These are phyloP conservation scores for Alternaria arborescens DNA, from an alignment of 2,329 filamentous ascomycete species.

Conservation along the genomic window DNA sequence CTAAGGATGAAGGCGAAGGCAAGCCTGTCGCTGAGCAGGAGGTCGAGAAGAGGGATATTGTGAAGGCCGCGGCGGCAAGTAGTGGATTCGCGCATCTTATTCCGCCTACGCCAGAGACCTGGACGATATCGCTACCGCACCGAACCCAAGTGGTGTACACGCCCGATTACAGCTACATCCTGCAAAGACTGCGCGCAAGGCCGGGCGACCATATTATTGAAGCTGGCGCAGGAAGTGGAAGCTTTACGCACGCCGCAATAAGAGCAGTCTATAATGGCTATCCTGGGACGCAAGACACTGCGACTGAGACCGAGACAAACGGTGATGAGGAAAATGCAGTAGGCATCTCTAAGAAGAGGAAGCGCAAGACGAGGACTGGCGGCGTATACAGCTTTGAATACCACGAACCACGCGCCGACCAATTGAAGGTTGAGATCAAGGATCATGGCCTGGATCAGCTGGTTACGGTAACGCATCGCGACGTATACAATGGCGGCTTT, in stretches of 20 bases:
- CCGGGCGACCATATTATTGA: conserved; percentile 80
- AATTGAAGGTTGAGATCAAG: conserved; percentile 74
- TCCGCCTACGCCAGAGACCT: conserved; percentile 80
- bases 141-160: conserved; percentile 88
- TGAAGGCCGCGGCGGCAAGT: conserved; percentile 60
- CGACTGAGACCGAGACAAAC: conserved; percentile 13
- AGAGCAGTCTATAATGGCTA: conserved; percentile 80
- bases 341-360: conserved; percentile 31
- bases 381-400: conserved; percentile 86
- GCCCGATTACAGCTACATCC: conserved; percentile 84
- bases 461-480: conserved; percentile 77
- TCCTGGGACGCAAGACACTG: conserved; percentile 49
- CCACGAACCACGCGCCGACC: conserved; percentile 74
- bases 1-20: conserved; percentile 40
- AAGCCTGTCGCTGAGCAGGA: conserved; percentile 28
- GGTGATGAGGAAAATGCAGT: conserved; percentile 46
- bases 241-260: conserved; percentile 81
- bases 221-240: conserved; percentile 82
- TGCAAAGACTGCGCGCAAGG: conserved; percentile 76
- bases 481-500: conserved; percentile 81
- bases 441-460: conserved; percentile 71
- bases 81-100: conserved; percentile 80
- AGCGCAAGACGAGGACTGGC: conserved; percentile 58
- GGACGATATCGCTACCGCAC: conserved; percentile 82
- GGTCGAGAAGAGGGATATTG: conserved; percentile 45